Conservation (phyloP, 805 yeast species). For the Jamesozyma hellenica region DNA sequence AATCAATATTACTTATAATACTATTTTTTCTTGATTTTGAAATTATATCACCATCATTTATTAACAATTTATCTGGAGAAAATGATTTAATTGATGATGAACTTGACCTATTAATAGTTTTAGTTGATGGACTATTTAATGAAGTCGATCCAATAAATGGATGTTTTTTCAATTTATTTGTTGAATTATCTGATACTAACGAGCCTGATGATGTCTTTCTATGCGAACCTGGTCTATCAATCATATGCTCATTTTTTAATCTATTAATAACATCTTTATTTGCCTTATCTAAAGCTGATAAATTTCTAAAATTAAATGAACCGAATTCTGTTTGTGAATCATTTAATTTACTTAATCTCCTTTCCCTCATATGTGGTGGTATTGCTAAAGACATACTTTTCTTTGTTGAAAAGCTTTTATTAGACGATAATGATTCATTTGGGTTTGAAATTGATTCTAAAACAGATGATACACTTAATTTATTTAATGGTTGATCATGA, state of each 20-base stretch:
- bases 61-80: conserved; percentile 22
- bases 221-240: conserved; percentile 23
- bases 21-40: conserved; percentile 17
- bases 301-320: conserved; percentile 78
- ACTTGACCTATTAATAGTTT: conserved; percentile 16
- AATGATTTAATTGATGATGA: conserved; percentile 19
- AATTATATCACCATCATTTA: conserved; percentile 10
- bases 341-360: conserved; percentile 62
- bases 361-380: conserved; percentile 52
- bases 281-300: conserved; percentile 84
- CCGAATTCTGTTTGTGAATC: conserved; percentile 78
- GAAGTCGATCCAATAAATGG: conserved; percentile 15
- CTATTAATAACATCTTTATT: conserved; percentile 87
- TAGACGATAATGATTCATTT: conserved; percentile 14
- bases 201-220: conserved; percentile 29
- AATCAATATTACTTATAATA: conserved; percentile 7
- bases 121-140: conserved; percentile 7
- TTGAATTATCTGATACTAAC: conserved; percentile 25
- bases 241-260: conserved; percentile 69
- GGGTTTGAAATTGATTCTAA: conserved; percentile 21
- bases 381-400: conserved; percentile 38
- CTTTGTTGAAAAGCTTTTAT: conserved; percentile 27
- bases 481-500: conserved; percentile 14
- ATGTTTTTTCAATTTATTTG: conserved; percentile 10
- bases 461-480: conserved; percentile 23